These are phyloP conservation scores for Dioscorea cayenensis DNA, from an alignment of 116 monocot genomes.

Conservation along the genomic window DNA sequence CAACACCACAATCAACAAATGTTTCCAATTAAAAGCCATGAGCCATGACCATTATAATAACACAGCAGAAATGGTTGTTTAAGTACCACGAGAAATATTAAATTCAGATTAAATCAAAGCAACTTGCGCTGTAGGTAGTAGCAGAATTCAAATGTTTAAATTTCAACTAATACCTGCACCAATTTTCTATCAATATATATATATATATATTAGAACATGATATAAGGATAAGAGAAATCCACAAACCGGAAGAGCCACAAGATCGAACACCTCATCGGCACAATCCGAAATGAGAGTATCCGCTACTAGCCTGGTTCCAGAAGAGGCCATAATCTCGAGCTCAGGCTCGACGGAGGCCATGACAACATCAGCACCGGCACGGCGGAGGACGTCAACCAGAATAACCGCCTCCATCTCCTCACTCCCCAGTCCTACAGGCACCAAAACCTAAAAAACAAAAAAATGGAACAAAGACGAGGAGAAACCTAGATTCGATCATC, in stretches of 20 bases:
- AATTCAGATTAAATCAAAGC: too few species aligned
- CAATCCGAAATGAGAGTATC: slow-evolving; percentile 53
- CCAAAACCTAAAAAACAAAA: slow-evolving; percentile 44
- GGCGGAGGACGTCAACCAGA: slow-evolving; percentile 69
- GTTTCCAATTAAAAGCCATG: not conserved
- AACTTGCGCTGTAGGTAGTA: too few species aligned
- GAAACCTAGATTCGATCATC: not conserved
- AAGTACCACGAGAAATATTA: too few species aligned
- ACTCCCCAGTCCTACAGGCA: slow-evolving; percentile 79
- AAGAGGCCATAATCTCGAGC: slow-evolving; percentile 54
- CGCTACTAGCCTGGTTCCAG: slow-evolving; percentile 63
- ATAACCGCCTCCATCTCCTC: slow-evolving; percentile 96
- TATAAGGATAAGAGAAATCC: not conserved
- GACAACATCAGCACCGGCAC: slow-evolving; percentile 66
- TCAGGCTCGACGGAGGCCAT: slow-evolving; percentile 68
- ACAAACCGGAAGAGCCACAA: slow-evolving; percentile 77
- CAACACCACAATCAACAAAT: not conserved
- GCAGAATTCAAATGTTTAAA: too few species aligned
- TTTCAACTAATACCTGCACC: too few species aligned
- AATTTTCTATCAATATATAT: too few species aligned
- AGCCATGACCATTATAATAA: not conserved
- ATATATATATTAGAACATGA: not conserved
- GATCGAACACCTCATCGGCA: slow-evolving; percentile 60
- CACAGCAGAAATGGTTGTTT: not conserved
- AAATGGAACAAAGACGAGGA: not conserved